Evolutionary conservation across 495 filamentous ascomycete genomes (phyloP).

Genomic region (Tuber melanosporum): DNA sequence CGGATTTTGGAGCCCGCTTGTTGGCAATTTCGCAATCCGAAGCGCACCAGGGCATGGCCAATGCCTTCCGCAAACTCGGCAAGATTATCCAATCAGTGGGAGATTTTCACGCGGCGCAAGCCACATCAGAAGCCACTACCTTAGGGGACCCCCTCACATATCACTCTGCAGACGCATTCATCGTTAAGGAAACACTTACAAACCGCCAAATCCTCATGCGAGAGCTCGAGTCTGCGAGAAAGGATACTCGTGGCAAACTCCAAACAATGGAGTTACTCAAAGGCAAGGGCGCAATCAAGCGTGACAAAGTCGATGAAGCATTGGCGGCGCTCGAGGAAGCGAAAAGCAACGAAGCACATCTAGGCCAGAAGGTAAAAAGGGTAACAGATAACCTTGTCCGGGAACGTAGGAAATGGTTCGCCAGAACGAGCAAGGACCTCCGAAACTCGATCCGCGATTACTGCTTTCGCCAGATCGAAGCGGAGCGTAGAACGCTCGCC

Average conservation of each 20-base stretch:
- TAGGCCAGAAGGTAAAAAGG: slow-evolving; percentile 72
- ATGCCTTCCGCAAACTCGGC: slow-evolving; percentile 91
- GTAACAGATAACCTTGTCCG: slow-evolving; percentile 83
- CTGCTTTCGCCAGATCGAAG: slow-evolving; percentile 88
- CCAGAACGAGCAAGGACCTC: slow-evolving; percentile 74
- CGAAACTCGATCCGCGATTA: slow-evolving; percentile 79
- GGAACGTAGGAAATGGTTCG: slow-evolving; percentile 88
- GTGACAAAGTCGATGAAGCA: slow-evolving; percentile 95
- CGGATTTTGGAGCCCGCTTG: slow-evolving; percentile 86
- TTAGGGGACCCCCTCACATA: slow-evolving; percentile 90
- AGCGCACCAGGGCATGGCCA: slow-evolving; percentile 74
- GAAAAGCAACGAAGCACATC: slow-evolving; percentile 64
- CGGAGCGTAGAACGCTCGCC: slow-evolving; percentile 84
- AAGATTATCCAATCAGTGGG: slow-evolving; percentile 86
- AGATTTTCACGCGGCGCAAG: slow-evolving; percentile 95
- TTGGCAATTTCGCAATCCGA: slow-evolving; percentile 80
- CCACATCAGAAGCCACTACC: slow-evolving; percentile 91
- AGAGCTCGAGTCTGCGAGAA: slow-evolving; percentile 82
- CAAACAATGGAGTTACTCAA: slow-evolving; percentile 84
- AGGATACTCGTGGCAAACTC: slow-evolving; percentile 67
- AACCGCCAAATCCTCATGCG: slow-evolving; percentile 98
- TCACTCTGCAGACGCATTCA: slow-evolving; percentile 91
- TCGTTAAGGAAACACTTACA: slow-evolving; percentile 97
- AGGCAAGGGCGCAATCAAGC: slow-evolving; percentile 68
- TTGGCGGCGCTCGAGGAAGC: slow-evolving; percentile 85